Base-by-base conservation (phyloP, 257 asterid genomes). In the Perilla frutescens region DNA sequence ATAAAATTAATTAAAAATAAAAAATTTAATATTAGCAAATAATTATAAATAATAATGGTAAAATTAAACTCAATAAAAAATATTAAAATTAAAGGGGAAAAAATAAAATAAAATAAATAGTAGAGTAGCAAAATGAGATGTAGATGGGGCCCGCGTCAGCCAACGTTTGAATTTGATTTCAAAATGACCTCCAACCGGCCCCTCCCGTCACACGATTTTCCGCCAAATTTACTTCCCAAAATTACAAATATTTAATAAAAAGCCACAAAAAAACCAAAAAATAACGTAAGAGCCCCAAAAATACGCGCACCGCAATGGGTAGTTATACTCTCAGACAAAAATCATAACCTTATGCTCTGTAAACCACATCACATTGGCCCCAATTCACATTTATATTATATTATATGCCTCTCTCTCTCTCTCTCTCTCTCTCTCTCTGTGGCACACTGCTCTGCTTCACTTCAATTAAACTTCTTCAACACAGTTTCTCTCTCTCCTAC, bases 311-410 rank as follows among this genome's bases (percentile, higher is more conserved):
- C 63, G 76, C 20, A 72, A 55, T 37, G 40, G 73, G 72, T 32
- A 40, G 70, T 66, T 81, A 73, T 64, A 34, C 77, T 41, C 3
- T 54, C 75, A 8, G 72, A 78, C 84, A 76, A 62, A 62, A 9
- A 56, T 62, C 45, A 51, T 13, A 62, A 72, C 66, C 58, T 10
- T 75, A 45, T 68, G 80, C 74, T 66, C 78, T 64, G 81, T 68
- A 75, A 67, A 44, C 81, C 75, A 68, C 78, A 66, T 29, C 69
- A 62, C 80, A 47, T 70, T 74, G 81, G 86, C 71, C 86, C 75
- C 80, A 63, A 62, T 43, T 59, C 26, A 20, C 26, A 20, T 20
- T 20, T 20, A 20, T 20, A 20, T 20, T 20, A 20, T 20, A 20
- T 20, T 20, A 20, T 20, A 20, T 20, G 26, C 26, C 10, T 70